Evolutionary conservation across 345 rosid species (phyloP).

Genomic region (Populus euphratica): DNA sequence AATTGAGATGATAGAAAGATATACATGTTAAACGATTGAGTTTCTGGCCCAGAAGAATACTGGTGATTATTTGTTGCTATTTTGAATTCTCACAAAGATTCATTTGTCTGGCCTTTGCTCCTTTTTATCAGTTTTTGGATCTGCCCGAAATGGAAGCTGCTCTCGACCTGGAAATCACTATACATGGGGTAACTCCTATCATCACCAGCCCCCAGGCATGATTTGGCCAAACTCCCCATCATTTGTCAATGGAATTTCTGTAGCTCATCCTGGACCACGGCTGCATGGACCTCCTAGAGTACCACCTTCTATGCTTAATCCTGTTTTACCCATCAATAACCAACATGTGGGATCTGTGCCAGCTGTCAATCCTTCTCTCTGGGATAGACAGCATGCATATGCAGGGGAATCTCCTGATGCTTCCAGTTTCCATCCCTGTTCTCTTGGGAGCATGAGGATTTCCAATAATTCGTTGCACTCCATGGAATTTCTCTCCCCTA

Average conservation of each 20-base stretch:
- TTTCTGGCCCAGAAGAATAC: not conserved
- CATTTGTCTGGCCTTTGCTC: conserved; percentile 8
- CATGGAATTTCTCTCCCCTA: conserved; percentile 37
- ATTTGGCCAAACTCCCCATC: conserved; percentile 85
- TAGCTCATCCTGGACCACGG: conserved; percentile 51
- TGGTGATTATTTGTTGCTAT: not conserved
- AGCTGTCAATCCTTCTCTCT: conserved; percentile 58
- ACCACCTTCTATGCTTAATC: conserved; percentile 55
- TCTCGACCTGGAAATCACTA: conserved; percentile 55
- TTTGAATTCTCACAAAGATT: not conserved
- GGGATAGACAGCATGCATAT: conserved; percentile 73
- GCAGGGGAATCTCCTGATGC: conserved; percentile 74
- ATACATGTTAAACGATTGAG: not conserved
- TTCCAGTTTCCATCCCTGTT: conserved; percentile 51
- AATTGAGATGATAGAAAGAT: not conserved
- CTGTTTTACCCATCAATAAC: conserved; percentile 53
- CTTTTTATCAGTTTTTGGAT: conserved; percentile 52
- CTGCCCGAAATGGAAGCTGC: conserved; percentile 64
- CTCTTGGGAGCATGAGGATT: conserved; percentile 50
- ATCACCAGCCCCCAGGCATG: conserved; percentile 54
- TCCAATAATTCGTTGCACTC: conserved; percentile 36
- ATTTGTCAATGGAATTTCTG: conserved; percentile 51
- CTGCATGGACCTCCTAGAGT: conserved; percentile 60
- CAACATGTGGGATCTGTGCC: conserved; percentile 91
- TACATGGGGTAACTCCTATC: conserved; percentile 68